Conservation (phyloP, 139 green algal genomes). For the Volvox reticuliferus region DNA sequence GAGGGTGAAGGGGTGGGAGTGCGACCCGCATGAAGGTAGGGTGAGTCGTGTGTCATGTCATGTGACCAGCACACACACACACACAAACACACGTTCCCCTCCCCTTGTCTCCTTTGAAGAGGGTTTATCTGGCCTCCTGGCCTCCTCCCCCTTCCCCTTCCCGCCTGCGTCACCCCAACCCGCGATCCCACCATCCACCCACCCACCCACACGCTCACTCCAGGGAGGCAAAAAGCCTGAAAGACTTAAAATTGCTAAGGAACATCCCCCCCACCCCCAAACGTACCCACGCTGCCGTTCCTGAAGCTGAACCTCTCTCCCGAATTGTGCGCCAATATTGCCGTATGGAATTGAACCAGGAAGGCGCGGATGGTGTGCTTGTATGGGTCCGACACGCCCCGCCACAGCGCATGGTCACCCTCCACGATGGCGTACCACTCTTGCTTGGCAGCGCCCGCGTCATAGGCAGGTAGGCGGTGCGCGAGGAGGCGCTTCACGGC, state of each 20-base stretch:
- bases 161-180: too few species aligned
- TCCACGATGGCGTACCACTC: constrained; percentile 94
- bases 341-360: constrained; percentile 96
- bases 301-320: constrained; percentile 90
- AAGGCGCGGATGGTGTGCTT: constrained; percentile 98
- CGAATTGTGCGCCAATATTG: constrained; percentile 85
- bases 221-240: too few species aligned
- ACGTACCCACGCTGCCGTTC: constrained; percentile 90
- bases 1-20: too few species aligned
- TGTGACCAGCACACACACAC: too few species aligned
- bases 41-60: too few species aligned
- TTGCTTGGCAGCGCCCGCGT: constrained; percentile 69
- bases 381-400: constrained; percentile 94
- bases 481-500: constrained; percentile 91
- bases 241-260: too few species aligned
- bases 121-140: not conserved
- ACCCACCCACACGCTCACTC: too few species aligned
- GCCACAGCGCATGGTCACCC: constrained; percentile 93
- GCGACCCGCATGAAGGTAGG: too few species aligned
- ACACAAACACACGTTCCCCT: too few species aligned
- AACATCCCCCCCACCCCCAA: too few species aligned
- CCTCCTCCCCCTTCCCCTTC: not conserved
- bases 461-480: constrained; percentile 83
- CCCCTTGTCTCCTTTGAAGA: too few species aligned
- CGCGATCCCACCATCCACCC: too few species aligned